These are phyloP conservation scores for Fusarium paranaense DNA, from an alignment of 2,329 filamentous ascomycete genomes.

Conservation along the genomic window DNA sequence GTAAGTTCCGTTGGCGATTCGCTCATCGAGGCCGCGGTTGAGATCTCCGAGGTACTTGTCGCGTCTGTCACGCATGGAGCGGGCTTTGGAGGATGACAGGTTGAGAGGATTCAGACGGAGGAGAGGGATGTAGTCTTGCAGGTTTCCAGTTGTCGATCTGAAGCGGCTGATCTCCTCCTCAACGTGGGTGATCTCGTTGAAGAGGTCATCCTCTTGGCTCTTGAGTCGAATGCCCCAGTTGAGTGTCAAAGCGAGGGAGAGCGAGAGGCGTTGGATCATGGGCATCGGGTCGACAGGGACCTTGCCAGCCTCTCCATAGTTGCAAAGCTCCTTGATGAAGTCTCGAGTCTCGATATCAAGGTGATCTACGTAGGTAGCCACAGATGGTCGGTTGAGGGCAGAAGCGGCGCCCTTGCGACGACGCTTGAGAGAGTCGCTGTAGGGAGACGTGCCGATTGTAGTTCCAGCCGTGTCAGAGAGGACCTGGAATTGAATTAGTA, in stretches of 20 bases:
- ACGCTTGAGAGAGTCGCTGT: conserved; percentile 72
- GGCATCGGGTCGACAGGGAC: conserved; percentile 72
- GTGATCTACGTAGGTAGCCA: conserved; percentile 71
- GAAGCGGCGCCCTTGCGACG: conserved; percentile 74
- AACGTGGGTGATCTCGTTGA: conserved; percentile 72
- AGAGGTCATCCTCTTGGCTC: conserved; percentile 68
- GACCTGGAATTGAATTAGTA: conserved; percentile 53
- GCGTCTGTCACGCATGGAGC: conserved; percentile 69
- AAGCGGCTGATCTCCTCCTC: conserved; percentile 71
- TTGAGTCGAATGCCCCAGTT: conserved; percentile 75
- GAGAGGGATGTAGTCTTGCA: conserved; percentile 71
- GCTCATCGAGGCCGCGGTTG: conserved; percentile 68
- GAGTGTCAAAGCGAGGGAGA: conserved; percentile 72
- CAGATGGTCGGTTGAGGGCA: conserved; percentile 73
- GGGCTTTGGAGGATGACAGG: conserved; percentile 66
- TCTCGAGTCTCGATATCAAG: conserved; percentile 72
- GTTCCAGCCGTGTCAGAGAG: conserved; percentile 74
- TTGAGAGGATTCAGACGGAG: conserved; percentile 71
- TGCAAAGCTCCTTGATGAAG: conserved; percentile 70
- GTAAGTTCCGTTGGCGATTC: conserved; percentile 70
- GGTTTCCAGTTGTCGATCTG: conserved; percentile 69
- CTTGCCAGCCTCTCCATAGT: conserved; percentile 66
- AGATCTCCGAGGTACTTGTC: conserved; percentile 70
- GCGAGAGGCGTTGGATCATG: conserved; percentile 73
- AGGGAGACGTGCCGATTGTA: conserved; percentile 76